These are phyloP conservation scores for Fomitopsis betulina DNA, from an alignment of 1,284 basidiomycete species.

Conservation along the genomic window DNA sequence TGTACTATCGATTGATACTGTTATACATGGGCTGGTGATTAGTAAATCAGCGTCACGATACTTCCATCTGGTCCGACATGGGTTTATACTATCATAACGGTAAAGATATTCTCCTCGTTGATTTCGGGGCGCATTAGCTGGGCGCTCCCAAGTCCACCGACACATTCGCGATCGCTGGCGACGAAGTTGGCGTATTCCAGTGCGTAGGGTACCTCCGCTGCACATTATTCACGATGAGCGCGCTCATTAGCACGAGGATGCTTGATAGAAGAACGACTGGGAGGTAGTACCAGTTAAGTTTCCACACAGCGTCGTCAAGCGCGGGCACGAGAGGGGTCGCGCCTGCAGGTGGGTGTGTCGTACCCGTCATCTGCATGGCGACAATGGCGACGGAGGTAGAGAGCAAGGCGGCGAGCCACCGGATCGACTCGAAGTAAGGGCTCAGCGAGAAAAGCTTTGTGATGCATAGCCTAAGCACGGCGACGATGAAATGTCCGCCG, in stretches of 20 bases:
- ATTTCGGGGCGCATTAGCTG: no score
- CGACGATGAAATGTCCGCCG: conserved; percentile 53
- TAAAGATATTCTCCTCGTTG: no score
- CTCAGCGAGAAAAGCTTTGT: conserved; percentile 50
- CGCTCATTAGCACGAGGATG: conserved; percentile 45
- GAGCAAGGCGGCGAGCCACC: conserved; percentile 55
- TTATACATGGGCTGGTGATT: no score
- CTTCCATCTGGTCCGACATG: no score
- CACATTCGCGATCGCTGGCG: neutral
- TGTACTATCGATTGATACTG: no score
- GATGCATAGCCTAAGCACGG: conserved; percentile 47
- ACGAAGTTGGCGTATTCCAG: conserved; percentile 35
- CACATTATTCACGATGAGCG: conserved; percentile 53
- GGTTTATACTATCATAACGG: no score
- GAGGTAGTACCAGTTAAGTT: conserved; percentile 58
- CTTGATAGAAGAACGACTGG: conserved; percentile 53
- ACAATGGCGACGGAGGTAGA: conserved; percentile 47
- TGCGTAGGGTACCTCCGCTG: conserved; percentile 54
- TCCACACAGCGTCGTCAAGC: conserved; percentile 38
- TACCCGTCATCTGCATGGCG: conserved; percentile 51
- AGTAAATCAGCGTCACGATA: no score
- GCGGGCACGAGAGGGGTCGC: conserved; percentile 44
- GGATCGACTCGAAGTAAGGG: conserved; percentile 38
- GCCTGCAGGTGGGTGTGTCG: conserved; percentile 62
- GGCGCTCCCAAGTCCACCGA: neutral